Evolutionary conservation across 768 basidiomycete genomes (phyloP).

Genomic region (Chlorophyllum brunneum): DNA sequence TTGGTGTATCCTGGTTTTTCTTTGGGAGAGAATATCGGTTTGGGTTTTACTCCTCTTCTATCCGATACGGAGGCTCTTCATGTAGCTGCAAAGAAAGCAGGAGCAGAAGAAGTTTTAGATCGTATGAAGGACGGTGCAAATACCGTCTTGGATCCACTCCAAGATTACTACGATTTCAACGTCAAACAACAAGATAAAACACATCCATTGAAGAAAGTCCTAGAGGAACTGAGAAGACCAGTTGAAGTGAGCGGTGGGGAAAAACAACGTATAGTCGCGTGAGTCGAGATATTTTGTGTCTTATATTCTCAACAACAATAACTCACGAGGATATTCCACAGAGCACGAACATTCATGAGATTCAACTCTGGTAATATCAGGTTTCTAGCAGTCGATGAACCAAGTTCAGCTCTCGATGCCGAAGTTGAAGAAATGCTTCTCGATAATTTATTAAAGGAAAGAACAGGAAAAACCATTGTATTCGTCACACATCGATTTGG

Average conservation of each 20-base stretch:
- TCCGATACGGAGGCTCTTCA: conserved; percentile 21
- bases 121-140: conserved; percentile 35
- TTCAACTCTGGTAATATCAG: conserved; percentile 35
- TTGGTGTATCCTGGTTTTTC: conserved; percentile 41
- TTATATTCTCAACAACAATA: conserved; percentile 2
- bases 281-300: conserved; percentile 18
- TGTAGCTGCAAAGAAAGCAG: conserved; percentile 33
- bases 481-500: conserved; percentile 56
- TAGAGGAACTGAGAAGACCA: conserved; percentile 23
- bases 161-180: conserved; percentile 22
- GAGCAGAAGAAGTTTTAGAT: conserved; percentile 36
- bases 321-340: conserved; percentile 11
- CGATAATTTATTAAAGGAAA: conserved; percentile 29
- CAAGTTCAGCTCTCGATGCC: conserved; percentile 54
- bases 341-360: conserved; percentile 45
- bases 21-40: conserved; percentile 35
- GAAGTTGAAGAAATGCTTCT: conserved; percentile 48
- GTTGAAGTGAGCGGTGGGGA: conserved; percentile 41
- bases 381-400: conserved; percentile 56
- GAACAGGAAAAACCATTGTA: conserved; percentile 49
- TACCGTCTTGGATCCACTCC: conserved; percentile 33
- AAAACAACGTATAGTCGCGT: conserved; percentile 47
- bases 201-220: conserved; percentile 23
- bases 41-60: conserved; percentile 24
- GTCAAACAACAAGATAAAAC: conserved; percentile 24